Evolutionary conservation across 768 basidiomycete genomes (phyloP), one percentile per base, ranked within the genome.

Genomic region (Scleroderma citrinum): DNA sequence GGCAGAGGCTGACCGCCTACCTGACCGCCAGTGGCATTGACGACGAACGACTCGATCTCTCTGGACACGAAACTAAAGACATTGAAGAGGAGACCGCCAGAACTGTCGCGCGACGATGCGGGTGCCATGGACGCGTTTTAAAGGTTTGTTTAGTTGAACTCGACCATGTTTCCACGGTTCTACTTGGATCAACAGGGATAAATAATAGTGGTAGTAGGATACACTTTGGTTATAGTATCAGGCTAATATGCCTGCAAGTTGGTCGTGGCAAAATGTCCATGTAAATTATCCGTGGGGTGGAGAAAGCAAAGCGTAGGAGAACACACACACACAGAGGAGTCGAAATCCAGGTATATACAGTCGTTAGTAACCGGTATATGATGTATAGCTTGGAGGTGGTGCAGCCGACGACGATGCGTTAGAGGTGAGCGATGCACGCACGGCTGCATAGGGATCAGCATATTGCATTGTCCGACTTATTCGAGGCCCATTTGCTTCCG

Each of bases 391-490:
- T 13, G n/a, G n/a, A n/a, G 79, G 79, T 8, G 77, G 74, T 34
- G 58, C 47, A 19, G 57, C 46, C 7, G 71, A 60, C 2, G 68
- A 54, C 47, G n/a, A n/a, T n/a, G 57, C 59, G 20, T 48, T 62
- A 52, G 61, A 52, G 47, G 65, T 26, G 64, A 87, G 65, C 5
- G 76, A 73, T 7, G 84, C 83, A 16, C 87, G 76, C 31, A 92
- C 87, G 11, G 84, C 85, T 12, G 88, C 86, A 60, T 92, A 92
- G 8, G 90, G 90, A 60, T 92, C 85, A 20, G 89, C 90, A 59
- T 92, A 89, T 64, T 93, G 90, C 92, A 95, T 93, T 47, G 92
- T 94, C 63, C 91, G 71, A 66, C 90, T 92, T 34, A 92, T 71
- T 23, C 81, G 77, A 24, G 76, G 73, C 0, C 71, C 63, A 14